Evolutionary conservation across 148 eudicot genomes (phyloP), one percentile per base, ranked within the genome.

Genomic region (Vaccinium corymbosum): DNA sequence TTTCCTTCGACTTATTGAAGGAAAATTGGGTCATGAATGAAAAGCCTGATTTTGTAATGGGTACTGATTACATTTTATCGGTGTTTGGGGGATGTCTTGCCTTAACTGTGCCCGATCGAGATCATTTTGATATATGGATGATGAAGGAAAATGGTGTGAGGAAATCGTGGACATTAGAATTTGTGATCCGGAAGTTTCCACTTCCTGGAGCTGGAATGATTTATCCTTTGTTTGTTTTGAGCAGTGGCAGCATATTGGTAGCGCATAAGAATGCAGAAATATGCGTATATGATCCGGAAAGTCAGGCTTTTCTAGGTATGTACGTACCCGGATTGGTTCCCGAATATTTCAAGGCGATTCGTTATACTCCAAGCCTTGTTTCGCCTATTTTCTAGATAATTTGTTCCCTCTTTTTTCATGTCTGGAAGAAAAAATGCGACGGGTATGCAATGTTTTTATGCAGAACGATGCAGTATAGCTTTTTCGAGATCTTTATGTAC

Each of bases 11-110:
- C 49, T 72, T 72, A 17, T 29, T 13, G 6, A 16, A 72, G 12
- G 76, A 35, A 12, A 72, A 72, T 6, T 32, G 35, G 13, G 46
- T 29, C 5, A 17, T 1, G 76, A 35, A 14, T 32, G 3, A 17
- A 1, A 17, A 32, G 17, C 76, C 49, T 12, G 2, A 13, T 35
- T 72, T 15, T 4, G 7, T 4, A 15, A 72, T 72, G 19, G 7
- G 76, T 32, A 1, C 48, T 29, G 20, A 35, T 38, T 29, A 48
- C 20, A 2, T 1, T 14, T 72, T 32, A 17, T 72, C 22, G 7
- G 76, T 72, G 76, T 32, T 72, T 6, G 76, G 49, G 15, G 76
- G 76, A 16, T 72, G 49, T 32, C 76, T 72, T 32, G 76, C 76
- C 48, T 13, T 72, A 13, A 12, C 20, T 29, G 16, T 1, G 2